Evolutionary conservation across 805 yeast species (phyloP), one percentile per base, ranked within the genome.

Genomic region (Pichia nakasei): DNA sequence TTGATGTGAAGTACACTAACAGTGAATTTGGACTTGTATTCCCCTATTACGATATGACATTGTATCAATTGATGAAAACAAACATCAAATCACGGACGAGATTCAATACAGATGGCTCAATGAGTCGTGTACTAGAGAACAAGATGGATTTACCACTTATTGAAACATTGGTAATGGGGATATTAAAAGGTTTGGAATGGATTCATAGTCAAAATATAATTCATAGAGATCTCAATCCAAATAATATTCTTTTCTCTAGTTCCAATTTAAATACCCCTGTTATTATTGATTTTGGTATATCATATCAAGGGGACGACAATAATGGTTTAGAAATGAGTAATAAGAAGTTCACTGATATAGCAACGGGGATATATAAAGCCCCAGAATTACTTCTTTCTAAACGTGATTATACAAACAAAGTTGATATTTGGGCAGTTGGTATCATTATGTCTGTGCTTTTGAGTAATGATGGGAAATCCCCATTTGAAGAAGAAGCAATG

Each of bases 211-310:
- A 78, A 42, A 86, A 83, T 6, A 81, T 65, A 18, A 64, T 65
- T 18, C 93, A 85, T 59, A 65, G 94, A 52, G 94, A 85, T 62
- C 77, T 85, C 52, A 85, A 85, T 53, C 91, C 91, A 0, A 88
- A 82, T 55, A 85, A 85, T 40, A 56, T 65, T 37, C 52, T 65
- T 57, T 59, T 64, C 42, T 58, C 54, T 5, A 42, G 43, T n/a
- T 53, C 54, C 11, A 32, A 19, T 40, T 49, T n/a, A 39, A 47
- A 40, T 9, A 27, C 20, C 5, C 69, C 72, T 0, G 56, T 65
- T 2, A 56, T 69, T n/a, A 64, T 64, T 17, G 74, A 69, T 46
- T 61, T 69, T 44, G 75, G 75, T 0, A 67, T 66, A 21, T 56
- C 65, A 18, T 70, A 56, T 50, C 29, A 58, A 39, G 47, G 43